Base-by-base conservation (phyloP, 768 basidiomycete species). In the Albatrellus ellisii region DNA sequence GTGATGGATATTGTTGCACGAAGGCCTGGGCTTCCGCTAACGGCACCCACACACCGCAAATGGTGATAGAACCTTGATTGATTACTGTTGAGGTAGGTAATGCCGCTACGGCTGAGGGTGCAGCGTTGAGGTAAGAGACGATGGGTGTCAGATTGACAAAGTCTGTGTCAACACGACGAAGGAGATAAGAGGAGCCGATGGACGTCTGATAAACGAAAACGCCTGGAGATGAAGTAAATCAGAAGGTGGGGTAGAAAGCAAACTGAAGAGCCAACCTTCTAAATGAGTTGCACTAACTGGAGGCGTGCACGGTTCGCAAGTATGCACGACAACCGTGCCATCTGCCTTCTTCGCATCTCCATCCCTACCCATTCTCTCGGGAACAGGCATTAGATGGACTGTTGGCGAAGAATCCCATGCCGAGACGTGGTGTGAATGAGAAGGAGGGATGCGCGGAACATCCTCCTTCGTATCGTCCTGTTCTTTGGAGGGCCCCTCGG, bases 161-260 rank as follows among this genome's bases (percentile, higher is more conserved):
- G 53, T 82, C 79, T 26, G 80, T 80, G 60, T 85, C 82, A 42
- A 84, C 75, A 48, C 83, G 76, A 51, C 83, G 75, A 48, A 84
- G 59, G 36, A 85, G 64, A 25, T 68, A 61, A 39, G 65, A 64
- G 6, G 67, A 57, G 29, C 72, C 75, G 8, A 84, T 66, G 39
- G 61, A 65, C 58, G 75, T 79, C 54, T 79, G 78, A 58, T 83
- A 85, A 38, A 85, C 80, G 28, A 79, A 72, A 42, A 85, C 77
- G 50, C 76, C 82, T 85, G 52, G 5, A 45, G 38, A 26, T 24
- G 4, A 24, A 42, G 17, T 20, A n/a, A 46, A 45, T 53, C 36
- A 27, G 43, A 45, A 21, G 39, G 42, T 29, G 14, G 8, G 39
- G 25, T 27, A 8, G 11, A 33, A 24, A 46, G 33, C 46, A 15